These are phyloP conservation scores for Rosa lucieae DNA, from an alignment of 306 rosid species.

Conservation along the genomic window DNA sequence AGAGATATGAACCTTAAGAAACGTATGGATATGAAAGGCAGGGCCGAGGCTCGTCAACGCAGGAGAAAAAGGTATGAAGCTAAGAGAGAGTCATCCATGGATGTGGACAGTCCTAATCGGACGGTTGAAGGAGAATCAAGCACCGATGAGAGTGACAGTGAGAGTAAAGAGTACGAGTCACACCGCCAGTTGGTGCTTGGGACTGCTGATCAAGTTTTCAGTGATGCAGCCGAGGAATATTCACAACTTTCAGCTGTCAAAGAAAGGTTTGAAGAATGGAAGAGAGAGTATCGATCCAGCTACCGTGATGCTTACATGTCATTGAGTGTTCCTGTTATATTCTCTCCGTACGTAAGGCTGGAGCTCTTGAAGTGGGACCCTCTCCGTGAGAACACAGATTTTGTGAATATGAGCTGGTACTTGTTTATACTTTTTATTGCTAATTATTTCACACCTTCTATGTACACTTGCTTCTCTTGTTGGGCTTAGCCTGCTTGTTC, in stretches of 20 bases:
- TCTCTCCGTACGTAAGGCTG: constrained; percentile 91
- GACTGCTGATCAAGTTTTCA: constrained; percentile 79
- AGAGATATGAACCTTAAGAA: constrained; percentile 88
- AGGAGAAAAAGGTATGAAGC: constrained; percentile 47
- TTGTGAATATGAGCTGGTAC: constrained; percentile 89
- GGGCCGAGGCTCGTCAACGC: constrained; percentile 61
- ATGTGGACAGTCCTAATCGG: constrained; percentile 49
- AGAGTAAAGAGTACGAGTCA: constrained; percentile 64
- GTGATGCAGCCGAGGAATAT: constrained; percentile 91
- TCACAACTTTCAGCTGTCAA: constrained; percentile 74
- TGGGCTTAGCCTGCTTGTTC: constrained; percentile 4
- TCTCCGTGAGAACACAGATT: constrained; percentile 73
- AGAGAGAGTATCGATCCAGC: constrained; percentile 59
- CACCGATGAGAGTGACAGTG: constrained; percentile 96
- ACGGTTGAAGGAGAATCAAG: constrained; percentile 92
- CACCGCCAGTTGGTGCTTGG: constrained; percentile 64
- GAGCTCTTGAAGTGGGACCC: constrained; percentile 98
- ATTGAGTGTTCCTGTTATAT: constrained; percentile 75
- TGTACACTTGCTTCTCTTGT: background rate
- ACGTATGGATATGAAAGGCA: constrained; percentile 68
- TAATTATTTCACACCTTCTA: constrained; percentile 13
- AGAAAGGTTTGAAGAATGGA: constrained; percentile 89
- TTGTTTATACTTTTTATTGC: constrained; percentile 21
- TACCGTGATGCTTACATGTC: constrained; percentile 91
- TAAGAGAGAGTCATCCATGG: constrained; percentile 54